Percentiles rank a stretch among this genome's conserved stretches.
Evolutionary conservation across 192 early-diverging fungal genomes (phyloP).

Genomic region (Obelidium mucronatum): DNA sequence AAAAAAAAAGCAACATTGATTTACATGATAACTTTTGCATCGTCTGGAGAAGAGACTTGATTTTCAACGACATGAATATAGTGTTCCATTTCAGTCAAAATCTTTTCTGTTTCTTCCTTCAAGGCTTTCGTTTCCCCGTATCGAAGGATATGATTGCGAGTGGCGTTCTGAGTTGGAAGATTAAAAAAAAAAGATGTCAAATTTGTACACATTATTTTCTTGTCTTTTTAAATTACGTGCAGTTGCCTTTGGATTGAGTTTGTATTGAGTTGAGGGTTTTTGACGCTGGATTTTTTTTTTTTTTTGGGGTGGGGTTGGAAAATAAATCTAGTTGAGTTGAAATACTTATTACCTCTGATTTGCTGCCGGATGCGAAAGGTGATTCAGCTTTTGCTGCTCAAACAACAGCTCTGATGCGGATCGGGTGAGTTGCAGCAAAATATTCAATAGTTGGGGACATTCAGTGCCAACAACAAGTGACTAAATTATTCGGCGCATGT

Average conservation of each 20-base stretch:
- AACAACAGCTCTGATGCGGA: not conserved
- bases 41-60: not conserved
- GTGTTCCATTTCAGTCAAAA: not conserved
- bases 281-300: not conserved
- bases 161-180: slow-evolving; percentile 10
- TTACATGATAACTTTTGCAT: slow-evolving; percentile 1
- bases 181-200: not conserved
- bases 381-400: not conserved
- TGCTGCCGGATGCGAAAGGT: too few relatives aligned
- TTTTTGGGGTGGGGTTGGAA: not conserved
- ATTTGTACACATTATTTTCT: not conserved
- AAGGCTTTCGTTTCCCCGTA: slow-evolving; percentile 11
- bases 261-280: not conserved
- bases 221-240: slow-evolving; percentile 1
- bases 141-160: not conserved
- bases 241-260: not conserved
- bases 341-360: too few relatives aligned
- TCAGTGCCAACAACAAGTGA: not conserved
- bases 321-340: too few relatives aligned
- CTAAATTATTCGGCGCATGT: not conserved
- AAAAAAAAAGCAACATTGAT: not conserved
- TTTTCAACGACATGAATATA: not conserved
- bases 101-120: slow-evolving; percentile 3
- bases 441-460: not conserved
- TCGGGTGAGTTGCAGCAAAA: not conserved